These are phyloP conservation scores for Xerocomellus amylosporus DNA, from an alignment of 768 basidiomycete genomes.

Conservation along the genomic window DNA sequence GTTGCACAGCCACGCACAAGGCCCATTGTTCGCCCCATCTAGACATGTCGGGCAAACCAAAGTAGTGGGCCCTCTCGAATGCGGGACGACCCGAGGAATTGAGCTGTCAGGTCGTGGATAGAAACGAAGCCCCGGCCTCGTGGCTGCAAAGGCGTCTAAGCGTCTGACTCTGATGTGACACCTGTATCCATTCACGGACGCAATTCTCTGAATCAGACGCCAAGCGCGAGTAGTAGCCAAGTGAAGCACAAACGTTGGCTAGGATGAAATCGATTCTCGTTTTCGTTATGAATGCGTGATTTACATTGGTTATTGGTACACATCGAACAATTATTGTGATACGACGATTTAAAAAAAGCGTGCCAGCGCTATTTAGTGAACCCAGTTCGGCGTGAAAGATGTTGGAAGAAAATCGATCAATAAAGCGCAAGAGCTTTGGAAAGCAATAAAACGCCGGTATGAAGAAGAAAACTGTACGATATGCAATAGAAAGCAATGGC, in stretches of 20 bases:
- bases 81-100: not conserved
- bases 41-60: not conserved
- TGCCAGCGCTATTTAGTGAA: slow-evolving; percentile 10
- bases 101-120: too few relatives aligned
- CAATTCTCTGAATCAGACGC: too few relatives aligned
- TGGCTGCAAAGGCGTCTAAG: not conserved
- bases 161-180: too few relatives aligned
- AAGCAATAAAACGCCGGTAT: not conserved
- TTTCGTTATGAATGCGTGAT: not conserved
- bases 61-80: too few relatives aligned
- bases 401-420: not conserved
- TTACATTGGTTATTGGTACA: slow-evolving; percentile 6
- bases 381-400: slow-evolving; percentile 6
- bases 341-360: not conserved
- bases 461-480: not conserved
- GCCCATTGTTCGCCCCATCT: slow-evolving; percentile 14
- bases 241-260: not conserved
- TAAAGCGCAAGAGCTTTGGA: not conserved
- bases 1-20: not conserved
- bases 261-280: not conserved
- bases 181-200: too few relatives aligned
- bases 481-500: not conserved
- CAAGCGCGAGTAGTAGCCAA: too few relatives aligned
- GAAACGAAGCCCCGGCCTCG: not conserved
- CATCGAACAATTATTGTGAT: not conserved